Evolutionary conservation across 2,329 filamentous ascomycete genomes (phyloP).

Genomic region (Fusarium austroafricanum): DNA sequence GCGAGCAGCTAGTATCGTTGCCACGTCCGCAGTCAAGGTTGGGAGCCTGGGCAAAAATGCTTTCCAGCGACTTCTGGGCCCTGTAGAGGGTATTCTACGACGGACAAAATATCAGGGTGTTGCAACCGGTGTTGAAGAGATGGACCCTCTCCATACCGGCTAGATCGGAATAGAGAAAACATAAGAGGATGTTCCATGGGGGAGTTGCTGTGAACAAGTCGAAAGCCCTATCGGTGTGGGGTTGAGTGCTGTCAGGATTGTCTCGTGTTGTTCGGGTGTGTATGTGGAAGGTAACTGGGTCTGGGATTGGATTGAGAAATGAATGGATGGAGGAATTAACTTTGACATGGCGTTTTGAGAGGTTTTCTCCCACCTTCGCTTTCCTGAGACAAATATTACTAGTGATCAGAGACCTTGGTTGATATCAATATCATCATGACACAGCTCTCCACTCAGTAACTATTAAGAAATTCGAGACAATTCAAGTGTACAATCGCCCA

Average conservation of each 20-base stretch:
- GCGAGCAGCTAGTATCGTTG: conserved; percentile 88
- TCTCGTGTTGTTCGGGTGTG: conserved; percentile 16
- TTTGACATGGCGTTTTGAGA: conserved; percentile 46
- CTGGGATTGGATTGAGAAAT: conserved; percentile 28
- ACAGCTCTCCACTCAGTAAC: conserved; percentile 12
- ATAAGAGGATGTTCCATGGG: neutral
- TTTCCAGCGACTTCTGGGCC: conserved; percentile 92
- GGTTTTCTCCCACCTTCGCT: conserved; percentile 49
- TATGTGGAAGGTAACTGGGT: conserved; percentile 23
- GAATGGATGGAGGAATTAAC: conserved; percentile 36
- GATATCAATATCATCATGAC: conserved; percentile 35
- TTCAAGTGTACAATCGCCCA: neutral
- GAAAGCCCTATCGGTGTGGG: conserved; percentile 5
- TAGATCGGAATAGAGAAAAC: conserved; percentile 31
- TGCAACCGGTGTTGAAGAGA: conserved; percentile 71
- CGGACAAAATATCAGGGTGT: conserved; percentile 74
- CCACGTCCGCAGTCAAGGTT: conserved; percentile 89
- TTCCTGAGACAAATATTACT: conserved; percentile 50
- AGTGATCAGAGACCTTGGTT: conserved; percentile 53
- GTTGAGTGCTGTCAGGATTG: conserved; percentile 23
- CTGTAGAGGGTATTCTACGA: conserved; percentile 94
- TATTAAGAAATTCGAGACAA: conserved; percentile 1
- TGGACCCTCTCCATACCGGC: conserved; percentile 70
- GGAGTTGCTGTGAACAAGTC: conserved; percentile 6
- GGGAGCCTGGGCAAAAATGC: conserved; percentile 92